Base-by-base conservation (phyloP, 805 yeast genomes). In the Starmerella asiatica region DNA sequence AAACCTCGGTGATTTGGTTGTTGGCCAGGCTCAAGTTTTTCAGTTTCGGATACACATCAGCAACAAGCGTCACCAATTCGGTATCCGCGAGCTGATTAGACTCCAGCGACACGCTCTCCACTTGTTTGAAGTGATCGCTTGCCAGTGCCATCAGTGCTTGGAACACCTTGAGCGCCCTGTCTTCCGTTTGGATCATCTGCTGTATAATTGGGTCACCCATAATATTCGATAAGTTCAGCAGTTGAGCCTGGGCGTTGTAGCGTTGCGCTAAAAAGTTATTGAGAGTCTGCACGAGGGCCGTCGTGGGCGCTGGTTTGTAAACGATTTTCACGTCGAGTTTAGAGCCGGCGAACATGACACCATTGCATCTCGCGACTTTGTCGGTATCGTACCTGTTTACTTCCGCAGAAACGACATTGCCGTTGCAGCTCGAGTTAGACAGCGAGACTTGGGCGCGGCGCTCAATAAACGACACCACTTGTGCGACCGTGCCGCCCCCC, bases 81-180 rank as follows among this genome's bases (percentile, higher is more conserved):
- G 82, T 67, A 52, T 83, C 93, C 20, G 61, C 59, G 29, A 91
- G 58, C 40, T 68, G 67, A 56, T 91, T 80, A 17, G 32, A 32
- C 21, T 59, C 58, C 19, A 61, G 54, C 29, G 53, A 80, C 6
- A 86, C 72, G 42, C 84, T 76, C 23, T 76, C 78, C 3, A 85
- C 78, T 6, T 55, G 55, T 16, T 31, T 18, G 26, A 55, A 52
- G 6, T 71, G 74, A 38, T 72, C 71, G 3, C 64, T 60, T 1
- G 94, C 94, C 7, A 88, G 60, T 55, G 79, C 81, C 79, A 88
- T 73, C 48, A 91, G 61, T 1, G 97, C 97, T 9, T 84, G 79
- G 57, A 88, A 84, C 70, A 85, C 77, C 58, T 88, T 91, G 12
- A 86, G 69, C 26, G 77, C 69, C 1, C 82, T 74, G 9, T 74